Conservation (phyloP, 2,329 filamentous ascomycete species). For the Diaporthe sp. region DNA sequence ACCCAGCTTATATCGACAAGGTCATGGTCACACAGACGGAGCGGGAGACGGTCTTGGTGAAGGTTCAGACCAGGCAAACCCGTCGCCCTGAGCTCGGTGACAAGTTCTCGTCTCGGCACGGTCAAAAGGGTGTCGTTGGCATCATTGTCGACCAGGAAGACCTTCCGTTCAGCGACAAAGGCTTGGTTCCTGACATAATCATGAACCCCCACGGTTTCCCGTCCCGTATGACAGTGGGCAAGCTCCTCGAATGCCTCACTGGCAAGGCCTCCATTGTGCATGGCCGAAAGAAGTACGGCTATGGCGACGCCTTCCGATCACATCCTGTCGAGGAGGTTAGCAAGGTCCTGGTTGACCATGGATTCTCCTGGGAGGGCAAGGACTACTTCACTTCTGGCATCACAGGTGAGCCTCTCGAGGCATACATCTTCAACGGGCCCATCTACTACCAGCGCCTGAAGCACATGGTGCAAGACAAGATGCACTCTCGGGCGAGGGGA, state of each 20-base stretch:
- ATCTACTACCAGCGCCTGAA: conserved; percentile 99
- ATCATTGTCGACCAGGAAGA: conserved; percentile 98
- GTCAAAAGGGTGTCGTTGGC: conserved; percentile 97
- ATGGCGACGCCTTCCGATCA: conserved; percentile 84
- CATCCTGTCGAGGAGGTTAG: conserved; percentile 91
- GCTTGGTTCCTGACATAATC: conserved; percentile 97
- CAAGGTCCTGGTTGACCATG: conserved; percentile 84
- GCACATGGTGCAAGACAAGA: conserved; percentile 99
- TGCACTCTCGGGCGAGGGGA: conserved; percentile 94
- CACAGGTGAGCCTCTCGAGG: conserved; percentile 92
- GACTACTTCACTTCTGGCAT: conserved; percentile 96
- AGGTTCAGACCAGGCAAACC: conserved; percentile 96
- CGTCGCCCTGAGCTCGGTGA: conserved; percentile 94
- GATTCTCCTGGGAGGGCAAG: conserved; percentile 97
- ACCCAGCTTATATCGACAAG: conserved; percentile 94
- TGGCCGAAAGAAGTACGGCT: conserved; percentile 89
- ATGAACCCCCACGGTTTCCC: conserved; percentile 99
- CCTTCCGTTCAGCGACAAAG: conserved; percentile 93
- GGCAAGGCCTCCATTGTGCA: conserved; percentile 93
- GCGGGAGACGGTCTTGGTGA: conserved; percentile 87
- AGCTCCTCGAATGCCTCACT: conserved; percentile 93
- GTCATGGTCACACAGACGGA: conserved; percentile 94
- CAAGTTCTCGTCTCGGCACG: conserved; percentile 98
- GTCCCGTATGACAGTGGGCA: conserved; percentile 98
- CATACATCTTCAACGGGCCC: conserved; percentile 97